Evolutionary conservation across 2,329 filamentous ascomycete genomes (phyloP).

Genomic region (Colletotrichum karsti): DNA sequence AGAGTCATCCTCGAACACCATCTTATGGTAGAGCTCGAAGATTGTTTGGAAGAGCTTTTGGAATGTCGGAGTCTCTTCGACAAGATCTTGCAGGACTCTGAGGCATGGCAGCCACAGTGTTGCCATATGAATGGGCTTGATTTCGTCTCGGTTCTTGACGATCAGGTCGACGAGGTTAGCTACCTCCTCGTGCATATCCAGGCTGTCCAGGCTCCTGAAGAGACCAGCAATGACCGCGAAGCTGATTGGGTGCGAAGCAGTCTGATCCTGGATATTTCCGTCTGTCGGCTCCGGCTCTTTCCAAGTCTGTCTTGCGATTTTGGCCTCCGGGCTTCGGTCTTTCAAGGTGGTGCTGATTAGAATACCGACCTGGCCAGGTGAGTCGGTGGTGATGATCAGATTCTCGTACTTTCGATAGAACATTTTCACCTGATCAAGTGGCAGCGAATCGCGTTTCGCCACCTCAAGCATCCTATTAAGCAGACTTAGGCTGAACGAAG

Average conservation of each 20-base stretch:
- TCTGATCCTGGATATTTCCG: not conserved
- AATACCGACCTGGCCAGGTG: not conserved
- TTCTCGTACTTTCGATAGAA: conserved; percentile 1
- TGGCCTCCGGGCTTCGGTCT: conserved; percentile 12
- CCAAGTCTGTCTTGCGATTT: conserved; percentile 15
- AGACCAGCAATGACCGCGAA: conserved; percentile 10
- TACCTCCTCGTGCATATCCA: conserved; percentile 7
- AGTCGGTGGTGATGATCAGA: not conserved
- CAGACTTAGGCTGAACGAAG: conserved; percentile 11
- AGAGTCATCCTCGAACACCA: conserved; percentile 16
- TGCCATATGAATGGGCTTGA: conserved; percentile 19
- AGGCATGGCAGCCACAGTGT: conserved; percentile 14
- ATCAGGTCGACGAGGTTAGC: not conserved
- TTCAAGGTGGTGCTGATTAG: conserved; percentile 1
- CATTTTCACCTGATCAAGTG: not conserved
- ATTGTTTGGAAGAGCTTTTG: conserved; percentile 10
- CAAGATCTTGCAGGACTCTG: conserved; percentile 15
- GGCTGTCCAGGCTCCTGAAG: conserved; percentile 16
- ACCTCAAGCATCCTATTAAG: conserved; percentile 19
- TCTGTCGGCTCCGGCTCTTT: not conserved
- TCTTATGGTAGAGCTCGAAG: conserved; percentile 2
- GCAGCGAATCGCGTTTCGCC: not conserved
- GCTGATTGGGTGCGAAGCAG: not conserved
- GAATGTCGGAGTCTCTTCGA: not conserved
- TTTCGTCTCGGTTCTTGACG: not conserved